A percentile compares a stretch with the other conserved stretches of the same genome.
Evolutionary conservation across 345 rosid genomes (phyloP).

Genomic region (Luvunga scandens): DNA sequence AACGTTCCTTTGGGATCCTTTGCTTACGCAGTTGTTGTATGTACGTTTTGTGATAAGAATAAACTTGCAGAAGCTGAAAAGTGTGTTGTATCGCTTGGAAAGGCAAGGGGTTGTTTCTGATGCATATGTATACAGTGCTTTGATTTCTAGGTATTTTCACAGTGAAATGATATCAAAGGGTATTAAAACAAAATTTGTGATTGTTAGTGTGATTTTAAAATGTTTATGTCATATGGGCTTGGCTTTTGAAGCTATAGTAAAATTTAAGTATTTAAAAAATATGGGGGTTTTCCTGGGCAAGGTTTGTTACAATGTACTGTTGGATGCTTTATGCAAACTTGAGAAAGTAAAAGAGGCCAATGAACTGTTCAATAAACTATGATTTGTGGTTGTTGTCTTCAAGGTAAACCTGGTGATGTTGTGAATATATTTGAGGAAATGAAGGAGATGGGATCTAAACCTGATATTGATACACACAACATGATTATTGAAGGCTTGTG

Average conservation of each 20-base stretch:
- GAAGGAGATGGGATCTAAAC: conserved; percentile 41
- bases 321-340: conserved; percentile 58
- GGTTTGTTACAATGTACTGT: conserved; percentile 50
- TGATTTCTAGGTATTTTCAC: conserved; percentile 46
- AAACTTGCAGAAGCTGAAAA: conserved; percentile 53
- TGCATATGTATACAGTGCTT: conserved; percentile 31
- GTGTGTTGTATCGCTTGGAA: conserved; percentile 46
- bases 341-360: conserved; percentile 58
- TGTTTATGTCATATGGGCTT: conserved; percentile 45
- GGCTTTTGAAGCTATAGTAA: conserved; percentile 30
- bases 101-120: conserved; percentile 44
- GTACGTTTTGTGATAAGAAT: conserved; percentile 57
- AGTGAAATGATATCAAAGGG: conserved; percentile 48
- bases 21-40: conserved; percentile 47
- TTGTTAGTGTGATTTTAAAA: conserved; percentile 56
- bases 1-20: conserved; percentile 34
- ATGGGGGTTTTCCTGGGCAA: conserved; percentile 50
- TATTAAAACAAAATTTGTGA: conserved; percentile 51
- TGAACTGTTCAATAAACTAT: conserved; percentile 49
- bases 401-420: conserved; percentile 44
- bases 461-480: conserved; percentile 54
- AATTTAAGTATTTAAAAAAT: conserved; percentile 37
- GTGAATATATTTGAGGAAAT: conserved; percentile 51
- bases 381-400: conserved; percentile 56
- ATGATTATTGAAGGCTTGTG: conserved; percentile 71